phyloP scores from a whole-genome alignment of 1,139 yeast genomes.

The Candida gigantensis region DNA sequence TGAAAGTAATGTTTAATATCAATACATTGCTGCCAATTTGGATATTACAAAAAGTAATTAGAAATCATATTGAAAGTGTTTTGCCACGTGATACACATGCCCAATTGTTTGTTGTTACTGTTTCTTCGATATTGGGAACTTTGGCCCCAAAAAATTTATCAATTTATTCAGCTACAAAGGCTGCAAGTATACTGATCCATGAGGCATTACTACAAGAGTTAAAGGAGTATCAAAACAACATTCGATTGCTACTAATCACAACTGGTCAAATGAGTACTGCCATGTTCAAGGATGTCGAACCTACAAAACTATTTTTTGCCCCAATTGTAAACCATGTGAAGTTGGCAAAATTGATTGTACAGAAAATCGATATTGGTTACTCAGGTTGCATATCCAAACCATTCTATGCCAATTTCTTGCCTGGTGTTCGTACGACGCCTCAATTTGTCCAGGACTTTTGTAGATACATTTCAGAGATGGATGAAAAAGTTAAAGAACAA shows the following conservation, averaged over 20 bases:
- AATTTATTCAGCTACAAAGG: conserved; percentile 66
- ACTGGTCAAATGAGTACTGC: conserved; percentile 69
- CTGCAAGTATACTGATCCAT: conserved; percentile 58
- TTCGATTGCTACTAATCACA: conserved; percentile 51
- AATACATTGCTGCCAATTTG: conserved; percentile 60
- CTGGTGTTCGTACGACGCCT: conserved; percentile 56
- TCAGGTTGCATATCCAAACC: conserved; percentile 60
- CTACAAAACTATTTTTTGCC: conserved; percentile 62
- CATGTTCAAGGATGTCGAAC: conserved; percentile 63
- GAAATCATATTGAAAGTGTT: conserved; percentile 21
- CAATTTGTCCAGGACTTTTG: conserved; percentile 42
- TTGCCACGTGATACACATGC: conserved; percentile 15
- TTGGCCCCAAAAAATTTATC: conserved; percentile 71
- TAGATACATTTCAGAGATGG: conserved; percentile 58
- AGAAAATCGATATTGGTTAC: conserved; percentile 45
- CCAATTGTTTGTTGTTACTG: conserved; percentile 55
- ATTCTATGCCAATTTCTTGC: conserved; percentile 59
- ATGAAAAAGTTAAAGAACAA: conserved; percentile 28
- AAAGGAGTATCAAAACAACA: conserved; percentile 19
- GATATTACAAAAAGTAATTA: conserved; percentile 46
- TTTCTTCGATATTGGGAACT: conserved; percentile 71
- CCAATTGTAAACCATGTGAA: conserved; percentile 52
- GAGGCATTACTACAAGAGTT: conserved; percentile 60
- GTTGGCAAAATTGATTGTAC: conserved; percentile 47
- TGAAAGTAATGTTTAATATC: conserved; percentile 46